Percentiles rank a stretch among this genome's conserved stretches.
These are phyloP conservation scores for Candida coleopterorum DNA, from an alignment of 805 yeast genomes.

Conservation along the genomic window DNA sequence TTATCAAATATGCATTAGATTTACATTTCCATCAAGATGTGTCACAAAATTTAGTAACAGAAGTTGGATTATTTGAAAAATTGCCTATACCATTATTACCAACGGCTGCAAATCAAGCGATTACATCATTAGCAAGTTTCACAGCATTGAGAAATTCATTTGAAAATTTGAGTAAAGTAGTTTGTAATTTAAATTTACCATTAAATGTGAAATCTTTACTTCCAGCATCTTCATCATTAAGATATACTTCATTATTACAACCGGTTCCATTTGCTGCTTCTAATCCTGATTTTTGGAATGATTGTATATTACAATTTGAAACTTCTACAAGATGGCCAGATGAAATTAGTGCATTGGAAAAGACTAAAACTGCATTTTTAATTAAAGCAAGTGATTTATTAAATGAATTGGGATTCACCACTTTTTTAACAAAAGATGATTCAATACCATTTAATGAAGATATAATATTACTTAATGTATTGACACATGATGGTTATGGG, in stretches of 20 bases:
- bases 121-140: slow-evolving; percentile 30
- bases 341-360: slow-evolving; percentile 77
- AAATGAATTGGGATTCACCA: slow-evolving; percentile 49
- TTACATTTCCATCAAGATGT: slow-evolving; percentile 54
- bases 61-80: slow-evolving; percentile 43
- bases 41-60: slow-evolving; percentile 31
- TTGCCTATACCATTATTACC: slow-evolving; percentile 61
- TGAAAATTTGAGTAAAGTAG: slow-evolving; percentile 44
- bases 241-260: slow-evolving; percentile 69
- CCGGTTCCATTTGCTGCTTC: slow-evolving; percentile 81
- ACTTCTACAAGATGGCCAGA: slow-evolving; percentile 94
- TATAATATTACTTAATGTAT: slow-evolving; percentile 54
- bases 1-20: slow-evolving; percentile 58
- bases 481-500: slow-evolving; percentile 88
- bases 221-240: slow-evolving; percentile 69
- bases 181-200: slow-evolving; percentile 54
- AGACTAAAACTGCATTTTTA: slow-evolving; percentile 85
- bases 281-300: slow-evolving; percentile 75
- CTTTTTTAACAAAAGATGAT: slow-evolving; percentile 61
- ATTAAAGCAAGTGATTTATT: slow-evolving; percentile 52
- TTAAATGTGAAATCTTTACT: slow-evolving; percentile 63
- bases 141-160: slow-evolving; percentile 38
- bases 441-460: slow-evolving; percentile 62
- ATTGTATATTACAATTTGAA: slow-evolving; percentile 82
- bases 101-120: slow-evolving; percentile 50